Evolutionary conservation across 306 rosid species (phyloP).

Genomic region (Lathyrus oleraceus): DNA sequence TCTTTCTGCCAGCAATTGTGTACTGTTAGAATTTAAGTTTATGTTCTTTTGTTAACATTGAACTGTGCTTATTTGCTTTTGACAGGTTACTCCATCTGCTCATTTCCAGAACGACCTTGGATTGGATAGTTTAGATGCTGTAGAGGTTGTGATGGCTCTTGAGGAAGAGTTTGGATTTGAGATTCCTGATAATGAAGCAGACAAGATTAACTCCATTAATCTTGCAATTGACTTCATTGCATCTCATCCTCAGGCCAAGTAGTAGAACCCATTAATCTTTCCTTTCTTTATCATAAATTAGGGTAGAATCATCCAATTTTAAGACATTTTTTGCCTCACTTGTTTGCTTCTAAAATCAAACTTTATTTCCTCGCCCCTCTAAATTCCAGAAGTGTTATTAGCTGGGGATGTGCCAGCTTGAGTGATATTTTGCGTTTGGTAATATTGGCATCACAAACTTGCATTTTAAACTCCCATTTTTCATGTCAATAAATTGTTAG

Average conservation of each 20-base stretch:
- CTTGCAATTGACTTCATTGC: constrained; percentile 92
- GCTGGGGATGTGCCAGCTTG: constrained; percentile 43
- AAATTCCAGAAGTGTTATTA: constrained; percentile 31
- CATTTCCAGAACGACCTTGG: constrained; percentile 92
- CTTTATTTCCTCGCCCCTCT: constrained; percentile 28
- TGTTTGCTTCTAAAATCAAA: constrained; percentile 28
- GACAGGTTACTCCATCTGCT: constrained; percentile 78
- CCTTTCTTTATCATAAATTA: constrained; percentile 32
- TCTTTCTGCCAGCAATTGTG: not conserved
- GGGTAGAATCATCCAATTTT: constrained; percentile 40
- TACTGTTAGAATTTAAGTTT: not conserved
- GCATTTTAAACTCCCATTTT: no score
- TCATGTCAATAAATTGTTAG: no score
- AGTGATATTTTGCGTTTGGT: constrained; percentile 35
- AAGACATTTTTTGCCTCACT: constrained; percentile 12
- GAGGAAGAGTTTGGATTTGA: constrained; percentile 98
- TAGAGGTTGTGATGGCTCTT: constrained; percentile 96
- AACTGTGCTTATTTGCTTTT: constrained; percentile 6
- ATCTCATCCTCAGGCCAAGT: constrained; percentile 97
- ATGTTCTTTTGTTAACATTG: not conserved
- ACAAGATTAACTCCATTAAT: constrained; percentile 76
- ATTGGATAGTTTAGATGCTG: constrained; percentile 92
- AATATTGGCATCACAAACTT: no score
- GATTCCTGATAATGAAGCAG: constrained; percentile 95
- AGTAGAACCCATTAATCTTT: constrained; percentile 40